Evolutionary conservation across 768 basidiomycete species (phyloP).

Genomic region (Boletus rubroflammeus): DNA sequence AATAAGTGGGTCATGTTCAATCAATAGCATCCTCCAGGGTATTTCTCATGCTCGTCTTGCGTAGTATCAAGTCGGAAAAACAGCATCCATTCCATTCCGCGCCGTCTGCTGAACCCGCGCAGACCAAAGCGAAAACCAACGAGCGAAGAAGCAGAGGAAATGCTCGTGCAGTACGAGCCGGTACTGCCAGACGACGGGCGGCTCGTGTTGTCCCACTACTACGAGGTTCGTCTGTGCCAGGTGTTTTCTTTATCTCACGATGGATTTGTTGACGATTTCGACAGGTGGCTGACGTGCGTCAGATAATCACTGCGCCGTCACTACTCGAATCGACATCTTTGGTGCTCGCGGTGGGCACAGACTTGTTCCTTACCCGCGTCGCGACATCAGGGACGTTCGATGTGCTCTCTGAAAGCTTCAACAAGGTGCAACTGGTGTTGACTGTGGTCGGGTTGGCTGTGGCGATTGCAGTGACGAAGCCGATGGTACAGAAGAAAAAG

Average conservation of each 20-base stretch:
- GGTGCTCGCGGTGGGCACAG: conserved; percentile 81
- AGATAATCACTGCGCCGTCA: conserved; percentile 75
- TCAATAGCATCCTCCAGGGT: neutral
- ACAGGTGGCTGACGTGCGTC: conserved; percentile 65
- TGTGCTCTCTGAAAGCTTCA: conserved; percentile 86
- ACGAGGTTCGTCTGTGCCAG: conserved; percentile 39
- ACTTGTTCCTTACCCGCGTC: conserved; percentile 83
- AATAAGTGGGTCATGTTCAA: conserved; percentile 54
- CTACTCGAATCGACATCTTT: conserved; percentile 90
- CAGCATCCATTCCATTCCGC: conserved; percentile 72
- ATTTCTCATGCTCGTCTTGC: neutral
- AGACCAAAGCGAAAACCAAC: conserved; percentile 76
- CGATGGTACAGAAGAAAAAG: conserved; percentile 71
- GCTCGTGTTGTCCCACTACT: conserved; percentile 52
- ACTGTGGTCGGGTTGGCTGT: conserved; percentile 68
- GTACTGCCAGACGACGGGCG: conserved; percentile 66
- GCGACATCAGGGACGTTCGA: conserved; percentile 91
- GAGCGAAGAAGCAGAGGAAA: conserved; percentile 77
- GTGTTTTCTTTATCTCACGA: conserved; percentile 18
- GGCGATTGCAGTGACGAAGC: conserved; percentile 79
- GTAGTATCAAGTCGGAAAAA: conserved; percentile 74
- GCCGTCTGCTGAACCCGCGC: conserved; percentile 76
- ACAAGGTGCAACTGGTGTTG: conserved; percentile 85
- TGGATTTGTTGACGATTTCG: neutral
- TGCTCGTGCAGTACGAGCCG: conserved; percentile 81